Conservation (phyloP, 306 rosid genomes). For the Prinsepia uniflora region DNA sequence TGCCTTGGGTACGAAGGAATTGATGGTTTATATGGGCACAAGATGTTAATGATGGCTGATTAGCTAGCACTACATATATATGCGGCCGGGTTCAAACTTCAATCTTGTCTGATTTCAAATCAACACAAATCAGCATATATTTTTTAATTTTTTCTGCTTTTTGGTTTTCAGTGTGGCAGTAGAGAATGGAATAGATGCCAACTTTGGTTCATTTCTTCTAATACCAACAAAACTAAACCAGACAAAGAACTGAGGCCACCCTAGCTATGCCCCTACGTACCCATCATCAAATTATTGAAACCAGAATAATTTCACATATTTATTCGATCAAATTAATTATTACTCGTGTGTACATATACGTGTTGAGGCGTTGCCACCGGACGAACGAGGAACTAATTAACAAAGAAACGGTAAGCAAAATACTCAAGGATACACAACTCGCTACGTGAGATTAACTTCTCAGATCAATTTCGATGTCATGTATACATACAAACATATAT, state of each 20-base stretch:
- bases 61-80: background rate
- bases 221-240: slow-evolving; percentile 37
- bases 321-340: background rate
- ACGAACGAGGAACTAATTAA: too few relatives aligned
- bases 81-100: background rate
- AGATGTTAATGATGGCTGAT: background rate
- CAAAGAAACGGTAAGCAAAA: too few relatives aligned
- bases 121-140: background rate
- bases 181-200: slow-evolving; percentile 20
- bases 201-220: slow-evolving; percentile 25
- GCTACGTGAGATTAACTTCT: too few relatives aligned
- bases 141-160: background rate
- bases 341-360: too few relatives aligned
- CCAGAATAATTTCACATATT: background rate
- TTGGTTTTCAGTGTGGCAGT: slow-evolving; percentile 20
- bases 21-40: slow-evolving; percentile 8
- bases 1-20: slow-evolving; percentile 8
- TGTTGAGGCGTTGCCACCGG: too few relatives aligned
- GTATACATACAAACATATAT: too few relatives aligned
- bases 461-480: too few relatives aligned
- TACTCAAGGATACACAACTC: too few relatives aligned
- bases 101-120: background rate
- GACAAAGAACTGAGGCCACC: slow-evolving; percentile 26
- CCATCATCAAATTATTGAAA: slow-evolving; percentile 30
- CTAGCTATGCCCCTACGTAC: slow-evolving; percentile 13